These are phyloP conservation scores for Trametes maxima DNA, from an alignment of 768 basidiomycete species.

Conservation along the genomic window DNA sequence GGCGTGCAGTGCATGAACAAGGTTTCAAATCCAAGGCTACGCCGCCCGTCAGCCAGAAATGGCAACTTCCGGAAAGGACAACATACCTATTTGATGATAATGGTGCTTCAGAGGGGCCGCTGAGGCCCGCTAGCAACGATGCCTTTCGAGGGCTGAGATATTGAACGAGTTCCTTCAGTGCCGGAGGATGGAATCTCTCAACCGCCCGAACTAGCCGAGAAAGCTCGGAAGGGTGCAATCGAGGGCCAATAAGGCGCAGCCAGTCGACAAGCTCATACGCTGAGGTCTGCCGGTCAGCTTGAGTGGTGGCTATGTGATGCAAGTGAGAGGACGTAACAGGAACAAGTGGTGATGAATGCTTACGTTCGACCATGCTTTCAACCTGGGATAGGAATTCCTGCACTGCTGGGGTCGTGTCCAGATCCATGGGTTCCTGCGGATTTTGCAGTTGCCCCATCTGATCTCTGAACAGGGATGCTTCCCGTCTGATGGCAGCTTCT, in stretches of 20 bases:
- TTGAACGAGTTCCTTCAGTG: conserved; percentile 46
- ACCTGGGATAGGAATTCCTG: conserved; percentile 48
- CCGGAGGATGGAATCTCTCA: conserved; percentile 43
- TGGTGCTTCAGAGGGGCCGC: conserved; percentile 31
- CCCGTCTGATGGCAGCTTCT: conserved; percentile 44
- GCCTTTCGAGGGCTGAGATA: conserved; percentile 45
- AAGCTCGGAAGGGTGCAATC: conserved; percentile 41
- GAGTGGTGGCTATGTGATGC: conserved; percentile 39
- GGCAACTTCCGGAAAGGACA: background rate
- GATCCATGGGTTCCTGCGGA: conserved; percentile 5
- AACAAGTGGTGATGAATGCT: conserved; percentile 28
- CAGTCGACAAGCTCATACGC: conserved; percentile 68
- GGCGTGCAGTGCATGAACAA: conserved; percentile 43
- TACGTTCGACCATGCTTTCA: conserved; percentile 50
- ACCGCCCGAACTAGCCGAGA: conserved; percentile 44
- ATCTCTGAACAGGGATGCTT: conserved; percentile 44
- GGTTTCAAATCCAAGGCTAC: conserved; percentile 44
- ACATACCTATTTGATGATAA: conserved; percentile 36
- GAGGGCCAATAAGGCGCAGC: conserved; percentile 50
- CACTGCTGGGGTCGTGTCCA: conserved; percentile 33
- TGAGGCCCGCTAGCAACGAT: conserved; percentile 45
- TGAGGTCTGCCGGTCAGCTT: conserved; percentile 35
- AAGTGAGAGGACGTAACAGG: conserved; percentile 1
- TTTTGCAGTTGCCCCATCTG: conserved; percentile 38
- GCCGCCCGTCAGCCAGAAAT: background rate